Evolutionary conservation across 1,139 yeast genomes (phyloP), one percentile per base, ranked within the genome.

Genomic region (Geotrichum carabidarum): DNA sequence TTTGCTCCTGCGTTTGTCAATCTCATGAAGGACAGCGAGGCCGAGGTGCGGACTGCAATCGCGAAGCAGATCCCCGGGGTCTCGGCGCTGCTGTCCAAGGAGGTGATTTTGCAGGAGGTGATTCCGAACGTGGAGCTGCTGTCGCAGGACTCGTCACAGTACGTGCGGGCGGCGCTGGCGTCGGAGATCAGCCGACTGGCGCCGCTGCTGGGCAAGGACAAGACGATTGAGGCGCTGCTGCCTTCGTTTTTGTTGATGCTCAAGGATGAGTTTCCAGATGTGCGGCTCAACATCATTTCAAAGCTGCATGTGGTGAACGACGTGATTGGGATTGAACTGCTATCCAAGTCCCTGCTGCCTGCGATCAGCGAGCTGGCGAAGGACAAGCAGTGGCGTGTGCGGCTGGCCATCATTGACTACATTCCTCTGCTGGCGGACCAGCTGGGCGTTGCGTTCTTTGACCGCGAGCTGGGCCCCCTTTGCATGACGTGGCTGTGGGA

Each of bases 401-500:
- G 99, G 67, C 78, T 93, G 68, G 99, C 99, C 14, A 93, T 94
- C 59, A 93, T 93, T 66, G 96, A 93, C 70, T 94, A 94, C 71
- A 89, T 91, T 63, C 99, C 99, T 18, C 78, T 93, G 63, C 78
- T 93, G 61, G 98, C 99, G 12, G 86, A 87, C 65, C 98, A 93
- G 71, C 78, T 93, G 59, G 99, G 99, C 38, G 93, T 86, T 56
- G 83, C 89, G 18, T 90, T 93, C 68, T 93, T 93, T 73, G 94
- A 93, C 70, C 86, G 87, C 67, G 96, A 93, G 65, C 77, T 94
- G 63, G 90, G 95, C 59, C 83, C 86, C 50, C 77, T 93, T 62
- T 94, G 97, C 68, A 81, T 94, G 81, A 86, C 91, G 18, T 93
- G 99, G 98, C 77, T 93, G 62, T 91, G 97, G 96, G 99, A 93